Evolutionary conservation across 1,139 yeast genomes (phyloP).

Genomic region (Scheffersomyces cryptocercus): DNA sequence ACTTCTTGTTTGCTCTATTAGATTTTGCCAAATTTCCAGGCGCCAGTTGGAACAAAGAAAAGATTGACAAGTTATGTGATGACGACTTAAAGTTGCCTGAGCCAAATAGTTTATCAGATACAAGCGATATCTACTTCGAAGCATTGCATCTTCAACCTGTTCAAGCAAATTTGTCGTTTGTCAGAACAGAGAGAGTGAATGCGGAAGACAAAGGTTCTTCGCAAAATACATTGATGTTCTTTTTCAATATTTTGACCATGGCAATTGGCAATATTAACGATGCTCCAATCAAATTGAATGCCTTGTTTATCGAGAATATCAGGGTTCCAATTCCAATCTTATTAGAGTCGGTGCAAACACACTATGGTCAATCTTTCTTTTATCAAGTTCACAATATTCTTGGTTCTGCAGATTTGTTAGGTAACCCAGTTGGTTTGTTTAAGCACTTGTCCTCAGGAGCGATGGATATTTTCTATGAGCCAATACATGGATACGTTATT

Average conservation of each 20-base stretch:
- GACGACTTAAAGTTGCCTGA: constrained; percentile 66
- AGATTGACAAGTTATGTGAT: constrained; percentile 61
- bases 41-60: constrained; percentile 61
- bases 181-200: constrained; percentile 80
- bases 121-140: constrained; percentile 85
- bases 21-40: constrained; percentile 77
- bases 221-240: constrained; percentile 69
- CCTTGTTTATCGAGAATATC: constrained; percentile 83
- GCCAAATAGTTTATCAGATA: constrained; percentile 60
- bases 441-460: constrained; percentile 93
- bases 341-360: constrained; percentile 71
- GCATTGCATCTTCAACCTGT: constrained; percentile 91
- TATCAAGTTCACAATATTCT: constrained; percentile 90
- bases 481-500: constrained; percentile 92
- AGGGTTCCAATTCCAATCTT: constrained; percentile 82
- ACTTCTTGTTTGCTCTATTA: constrained; percentile 77
- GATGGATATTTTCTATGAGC: constrained; percentile 94
- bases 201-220: constrained; percentile 56
- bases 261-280: constrained; percentile 96
- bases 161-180: constrained; percentile 85
- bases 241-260: constrained; percentile 88
- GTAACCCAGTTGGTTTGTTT: constrained; percentile 96
- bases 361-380: constrained; percentile 89
- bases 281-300: constrained; percentile 90
- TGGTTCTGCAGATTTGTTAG: constrained; percentile 95